phyloP scores from a whole-genome alignment of 1,139 yeast species.

The Saccharomyces hybrid region DNA sequence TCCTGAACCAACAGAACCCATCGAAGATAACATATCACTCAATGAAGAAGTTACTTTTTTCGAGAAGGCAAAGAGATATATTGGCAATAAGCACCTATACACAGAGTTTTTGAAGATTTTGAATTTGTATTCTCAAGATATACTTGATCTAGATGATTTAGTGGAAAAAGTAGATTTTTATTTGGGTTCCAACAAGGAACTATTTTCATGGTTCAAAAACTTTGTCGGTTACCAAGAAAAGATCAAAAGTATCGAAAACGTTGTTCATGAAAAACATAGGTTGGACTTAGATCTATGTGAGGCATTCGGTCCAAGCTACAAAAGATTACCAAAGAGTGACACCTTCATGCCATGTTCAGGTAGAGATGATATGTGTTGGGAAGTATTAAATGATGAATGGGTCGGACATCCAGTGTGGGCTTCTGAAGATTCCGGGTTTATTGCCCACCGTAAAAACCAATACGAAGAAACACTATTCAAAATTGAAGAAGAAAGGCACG shows the following conservation, averaged over 20 bases:
- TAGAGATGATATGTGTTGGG: slow-evolving; percentile 99
- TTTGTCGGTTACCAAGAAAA: slow-evolving; percentile 82
- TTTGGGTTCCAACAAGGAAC: slow-evolving; percentile 70
- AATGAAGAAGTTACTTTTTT: slow-evolving; percentile 84
- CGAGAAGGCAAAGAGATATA: slow-evolving; percentile 83
- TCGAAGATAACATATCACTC: slow-evolving; percentile 52
- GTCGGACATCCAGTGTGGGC: slow-evolving; percentile 99
- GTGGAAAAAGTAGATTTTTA: slow-evolving; percentile 82
- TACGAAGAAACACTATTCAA: slow-evolving; percentile 92
- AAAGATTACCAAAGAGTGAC: slow-evolving; percentile 88
- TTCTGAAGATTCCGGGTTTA: slow-evolving; percentile 95
- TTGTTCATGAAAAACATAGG: slow-evolving; percentile 81
- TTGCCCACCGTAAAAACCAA: slow-evolving; percentile 95
- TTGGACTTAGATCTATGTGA: slow-evolving; percentile 77
- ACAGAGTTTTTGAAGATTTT: slow-evolving; percentile 84
- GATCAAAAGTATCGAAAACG: slow-evolving; percentile 76
- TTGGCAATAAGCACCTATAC: slow-evolving; percentile 84
- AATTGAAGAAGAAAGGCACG: slow-evolving; percentile 95
- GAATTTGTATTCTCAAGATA: slow-evolving; percentile 80
- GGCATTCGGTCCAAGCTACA: slow-evolving; percentile 87
- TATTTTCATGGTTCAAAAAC: slow-evolving; percentile 82
- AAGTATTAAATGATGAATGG: slow-evolving; percentile 96
- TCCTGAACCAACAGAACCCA: slow-evolving; percentile 78
- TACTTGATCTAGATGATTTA: slow-evolving; percentile 73
- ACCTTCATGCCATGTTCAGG: slow-evolving; percentile 98